Percentiles rank a stretch among this genome's conserved stretches.
phyloP scores from a whole-genome alignment of 805 yeast genomes.

The Sungouiozyma ichnusensis region DNA sequence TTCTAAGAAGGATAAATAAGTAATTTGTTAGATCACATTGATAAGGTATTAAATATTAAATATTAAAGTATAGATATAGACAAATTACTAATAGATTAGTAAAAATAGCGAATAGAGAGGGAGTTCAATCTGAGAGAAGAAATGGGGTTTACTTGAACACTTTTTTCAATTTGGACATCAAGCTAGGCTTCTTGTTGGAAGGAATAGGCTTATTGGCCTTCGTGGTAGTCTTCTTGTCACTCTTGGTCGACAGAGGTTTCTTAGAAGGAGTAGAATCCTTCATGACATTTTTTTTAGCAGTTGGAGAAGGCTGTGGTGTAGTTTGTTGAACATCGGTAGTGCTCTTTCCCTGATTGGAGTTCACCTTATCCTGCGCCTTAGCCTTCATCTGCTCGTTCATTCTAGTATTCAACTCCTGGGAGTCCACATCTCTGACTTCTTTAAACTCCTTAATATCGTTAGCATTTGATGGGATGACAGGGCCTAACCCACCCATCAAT shows the following conservation, averaged over 20 bases:
- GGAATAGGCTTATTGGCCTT: slow-evolving; percentile 1
- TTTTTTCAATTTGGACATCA: slow-evolving; percentile 16
- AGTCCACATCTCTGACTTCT: slow-evolving; percentile 45
- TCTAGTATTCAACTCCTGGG: slow-evolving; percentile 45
- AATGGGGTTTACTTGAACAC: slow-evolving; percentile 8
- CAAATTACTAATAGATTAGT: no score
- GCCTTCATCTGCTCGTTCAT: slow-evolving; percentile 17
- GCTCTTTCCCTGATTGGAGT: slow-evolving; percentile 2
- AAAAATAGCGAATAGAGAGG: no score
- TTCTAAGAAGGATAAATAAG: slow-evolving; percentile 3
- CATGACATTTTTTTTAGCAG: background rate
- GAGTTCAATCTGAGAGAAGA: no score
- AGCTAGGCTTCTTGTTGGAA: slow-evolving; percentile 16
- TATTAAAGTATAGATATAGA: no score
- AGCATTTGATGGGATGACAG: slow-evolving; percentile 41
- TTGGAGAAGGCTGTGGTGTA: background rate
- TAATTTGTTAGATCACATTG: no score
- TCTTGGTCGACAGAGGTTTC: slow-evolving; percentile 1
- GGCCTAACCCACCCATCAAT: slow-evolving; percentile 58
- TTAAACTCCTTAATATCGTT: slow-evolving; percentile 56
- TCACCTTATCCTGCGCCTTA: background rate
- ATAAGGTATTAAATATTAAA: background rate
- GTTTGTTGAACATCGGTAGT: background rate
- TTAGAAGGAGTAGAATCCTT: background rate
- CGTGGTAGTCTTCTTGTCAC: slow-evolving; percentile 4